phyloP scores from a whole-genome alignment of 768 basidiomycete genomes.

The Suillus sp. region DNA sequence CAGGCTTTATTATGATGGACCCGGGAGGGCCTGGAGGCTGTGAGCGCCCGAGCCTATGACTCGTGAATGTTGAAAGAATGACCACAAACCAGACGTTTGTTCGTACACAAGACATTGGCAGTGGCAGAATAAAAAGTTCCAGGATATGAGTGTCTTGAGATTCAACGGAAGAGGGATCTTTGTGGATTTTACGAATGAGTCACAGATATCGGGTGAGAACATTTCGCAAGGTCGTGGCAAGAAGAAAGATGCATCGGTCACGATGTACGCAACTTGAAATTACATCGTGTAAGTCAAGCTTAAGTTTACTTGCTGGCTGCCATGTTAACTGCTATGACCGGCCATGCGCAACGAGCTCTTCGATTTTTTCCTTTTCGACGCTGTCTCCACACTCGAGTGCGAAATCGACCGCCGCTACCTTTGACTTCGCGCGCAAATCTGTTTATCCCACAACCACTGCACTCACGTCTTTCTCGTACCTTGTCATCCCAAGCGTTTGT shows the following conservation, averaged over 20 bases:
- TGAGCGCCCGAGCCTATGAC: not conserved
- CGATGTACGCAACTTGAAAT: not conserved
- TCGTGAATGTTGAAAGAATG: not conserved
- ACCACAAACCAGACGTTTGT: not conserved
- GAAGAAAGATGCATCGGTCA: conserved; percentile 3
- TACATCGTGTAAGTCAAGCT: not conserved
- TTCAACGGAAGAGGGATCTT: not conserved
- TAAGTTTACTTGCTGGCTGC: conserved; percentile 1
- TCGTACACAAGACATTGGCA: not conserved
- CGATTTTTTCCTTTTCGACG: not conserved
- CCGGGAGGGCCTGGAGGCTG: too few species aligned
- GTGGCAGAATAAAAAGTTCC: not conserved
- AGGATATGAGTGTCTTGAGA: not conserved
- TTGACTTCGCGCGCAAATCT: not conserved
- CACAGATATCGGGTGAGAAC: conserved; percentile 1
- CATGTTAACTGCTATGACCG: not conserved
- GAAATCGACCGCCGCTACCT: not conserved
- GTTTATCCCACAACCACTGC: not conserved
- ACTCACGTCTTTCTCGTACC: not conserved
- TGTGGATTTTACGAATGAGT: not conserved
- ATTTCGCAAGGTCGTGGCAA: conserved; percentile 3
- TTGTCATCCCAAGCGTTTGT: conserved; percentile 14
- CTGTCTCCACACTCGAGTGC: conserved; percentile 1
- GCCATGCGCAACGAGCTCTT: not conserved
- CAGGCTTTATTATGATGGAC: not conserved